These are phyloP conservation scores for Saccharum hybrid DNA, from an alignment of 202 grass and related monocot genomes.

Conservation along the genomic window DNA sequence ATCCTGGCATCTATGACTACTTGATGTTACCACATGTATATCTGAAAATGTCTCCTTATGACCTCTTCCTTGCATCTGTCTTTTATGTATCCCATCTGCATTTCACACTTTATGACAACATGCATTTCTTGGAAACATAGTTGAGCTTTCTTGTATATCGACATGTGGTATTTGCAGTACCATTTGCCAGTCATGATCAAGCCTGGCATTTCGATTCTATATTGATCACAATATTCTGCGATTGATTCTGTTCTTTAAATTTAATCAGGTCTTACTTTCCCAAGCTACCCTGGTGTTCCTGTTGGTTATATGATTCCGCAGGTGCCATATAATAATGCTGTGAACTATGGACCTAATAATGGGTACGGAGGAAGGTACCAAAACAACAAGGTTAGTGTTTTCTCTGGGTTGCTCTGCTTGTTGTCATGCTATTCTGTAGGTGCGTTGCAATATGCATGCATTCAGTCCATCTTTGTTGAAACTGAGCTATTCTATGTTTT, in stretches of 20 bases:
- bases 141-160: constrained; percentile 12
- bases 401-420: constrained; percentile 13
- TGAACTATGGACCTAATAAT: constrained; percentile 89
- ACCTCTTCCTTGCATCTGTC: constrained; percentile 6
- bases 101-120: neutral
- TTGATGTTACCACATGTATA: constrained; percentile 23
- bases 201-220: neutral
- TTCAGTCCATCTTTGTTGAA: constrained; percentile 2
- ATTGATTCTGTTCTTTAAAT: constrained; percentile 33
- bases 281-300: constrained; percentile 72
- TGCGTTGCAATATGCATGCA: constrained; percentile 21
- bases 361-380: constrained; percentile 84
- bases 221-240: neutral
- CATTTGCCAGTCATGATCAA: neutral
- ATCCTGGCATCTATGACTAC: constrained; percentile 9
- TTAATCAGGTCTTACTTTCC: constrained; percentile 59
- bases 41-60: neutral
- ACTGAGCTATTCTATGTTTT: constrained; percentile 16
- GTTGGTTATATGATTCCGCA: constrained; percentile 93
- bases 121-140: constrained; percentile 8
- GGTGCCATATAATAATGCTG: constrained; percentile 71
- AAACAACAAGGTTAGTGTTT: constrained; percentile 74
- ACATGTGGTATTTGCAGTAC: neutral
- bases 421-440: neutral
- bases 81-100: neutral